Percentiles rank a stretch among this genome's conserved stretches.
phyloP scores from a whole-genome alignment of 768 basidiomycete genomes.

The Sistotremastrum niveocremeum region DNA sequence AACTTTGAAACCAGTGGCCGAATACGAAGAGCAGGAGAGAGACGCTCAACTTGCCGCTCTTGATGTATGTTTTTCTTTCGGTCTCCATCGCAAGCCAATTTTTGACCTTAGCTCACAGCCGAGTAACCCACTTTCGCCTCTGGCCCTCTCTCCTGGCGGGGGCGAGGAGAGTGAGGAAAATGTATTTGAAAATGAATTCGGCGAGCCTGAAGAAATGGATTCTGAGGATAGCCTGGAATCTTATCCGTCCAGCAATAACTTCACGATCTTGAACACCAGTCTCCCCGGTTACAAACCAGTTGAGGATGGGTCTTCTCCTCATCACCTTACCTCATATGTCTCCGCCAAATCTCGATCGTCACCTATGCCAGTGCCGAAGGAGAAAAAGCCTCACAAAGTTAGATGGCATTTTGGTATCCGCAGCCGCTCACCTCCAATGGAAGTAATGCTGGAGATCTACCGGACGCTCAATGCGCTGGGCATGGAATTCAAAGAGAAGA shows the following conservation, averaged over 20 bases:
- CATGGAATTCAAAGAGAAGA: slow-evolving; percentile 98
- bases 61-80: slow-evolving; percentile 40
- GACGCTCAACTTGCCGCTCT: slow-evolving; percentile 66
- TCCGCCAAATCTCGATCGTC: slow-evolving; percentile 32
- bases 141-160: slow-evolving; percentile 47
- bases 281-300: slow-evolving; percentile 46
- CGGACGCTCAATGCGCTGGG: slow-evolving; percentile 76
- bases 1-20: slow-evolving; percentile 37
- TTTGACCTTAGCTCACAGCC: slow-evolving; percentile 30
- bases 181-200: slow-evolving; percentile 70
- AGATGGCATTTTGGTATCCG: slow-evolving; percentile 99
- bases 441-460: slow-evolving; percentile 99
- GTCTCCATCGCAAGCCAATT: slow-evolving; percentile 4
- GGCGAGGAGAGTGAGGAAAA: slow-evolving; percentile 52
- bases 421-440: slow-evolving; percentile 90
- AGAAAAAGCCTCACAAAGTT: slow-evolving; percentile 63
- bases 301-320: slow-evolving; percentile 35
- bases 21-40: slow-evolving; percentile 75
- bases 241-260: slow-evolving; percentile 40
- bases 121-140: slow-evolving; percentile 54
- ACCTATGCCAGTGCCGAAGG: slow-evolving; percentile 32
- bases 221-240: slow-evolving; percentile 37
- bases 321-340: slow-evolving; percentile 58
- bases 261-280: slow-evolving; percentile 83
- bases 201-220: slow-evolving; percentile 39